Evolutionary conservation across 805 yeast species (phyloP).

Genomic region (Yarrowia porcina): DNA sequence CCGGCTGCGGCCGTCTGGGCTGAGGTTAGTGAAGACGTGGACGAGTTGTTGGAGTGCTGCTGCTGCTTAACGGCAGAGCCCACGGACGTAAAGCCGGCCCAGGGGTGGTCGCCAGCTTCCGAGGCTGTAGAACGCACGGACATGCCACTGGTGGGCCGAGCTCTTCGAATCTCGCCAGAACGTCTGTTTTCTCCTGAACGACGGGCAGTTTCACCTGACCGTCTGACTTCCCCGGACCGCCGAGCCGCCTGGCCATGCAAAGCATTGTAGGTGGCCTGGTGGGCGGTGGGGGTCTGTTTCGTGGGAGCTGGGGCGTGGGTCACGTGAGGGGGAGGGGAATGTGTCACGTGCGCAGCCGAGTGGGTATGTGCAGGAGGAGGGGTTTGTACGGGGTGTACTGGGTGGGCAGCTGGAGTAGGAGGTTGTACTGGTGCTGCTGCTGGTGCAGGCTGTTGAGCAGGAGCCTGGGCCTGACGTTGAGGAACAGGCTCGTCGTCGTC

Average conservation of each 20-base stretch:
- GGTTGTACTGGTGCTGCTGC: neutral
- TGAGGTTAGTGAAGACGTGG: conserved; percentile 19
- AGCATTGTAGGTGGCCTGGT: conserved; percentile 24
- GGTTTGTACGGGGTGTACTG: neutral
- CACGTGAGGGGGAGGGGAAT: conserved; percentile 9
- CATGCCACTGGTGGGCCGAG: conserved; percentile 7
- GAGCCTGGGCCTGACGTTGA: neutral
- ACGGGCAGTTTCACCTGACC: conserved; percentile 2
- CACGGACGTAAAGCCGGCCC: conserved; percentile 16
- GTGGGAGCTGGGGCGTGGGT: neutral
- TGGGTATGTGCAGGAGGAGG: neutral
- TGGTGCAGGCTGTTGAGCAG: neutral
- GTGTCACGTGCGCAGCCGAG: neutral
- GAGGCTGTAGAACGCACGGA: conserved; percentile 12
- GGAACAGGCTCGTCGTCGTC: conserved; percentile 10
- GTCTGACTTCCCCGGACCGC: conserved; percentile 19
- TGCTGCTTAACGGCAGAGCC: conserved; percentile 17
- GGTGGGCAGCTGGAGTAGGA: neutral
- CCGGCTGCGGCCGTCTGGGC: conserved; percentile 12
- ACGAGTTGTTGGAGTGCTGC: conserved; percentile 17
- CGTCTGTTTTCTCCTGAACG: conserved; percentile 18
- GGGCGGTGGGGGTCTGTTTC: conserved; percentile 9
- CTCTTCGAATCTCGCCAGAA: neutral
- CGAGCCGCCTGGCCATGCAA: conserved; percentile 13
- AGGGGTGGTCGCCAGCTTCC: neutral